Evolutionary conservation across 768 basidiomycete genomes (phyloP).

Genomic region (Rickenella mellea): DNA sequence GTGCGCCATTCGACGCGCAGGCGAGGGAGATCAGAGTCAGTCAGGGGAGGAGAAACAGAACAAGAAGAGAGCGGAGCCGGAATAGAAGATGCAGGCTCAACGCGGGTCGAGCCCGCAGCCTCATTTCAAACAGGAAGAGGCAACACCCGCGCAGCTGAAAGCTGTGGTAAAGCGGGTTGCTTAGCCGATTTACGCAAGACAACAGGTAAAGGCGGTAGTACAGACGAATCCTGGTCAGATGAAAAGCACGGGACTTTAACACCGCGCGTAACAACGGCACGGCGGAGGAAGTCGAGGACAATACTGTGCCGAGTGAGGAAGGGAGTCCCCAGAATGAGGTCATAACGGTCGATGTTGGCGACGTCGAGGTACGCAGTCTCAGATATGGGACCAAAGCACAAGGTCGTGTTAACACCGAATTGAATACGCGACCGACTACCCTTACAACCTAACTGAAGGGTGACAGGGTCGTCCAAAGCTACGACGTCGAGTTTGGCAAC

Average conservation of each 20-base stretch:
- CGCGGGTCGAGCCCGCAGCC: no score
- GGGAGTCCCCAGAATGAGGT: conserved; percentile 25
- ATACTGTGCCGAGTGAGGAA: conserved; percentile 20
- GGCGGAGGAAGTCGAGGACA: conserved; percentile 14
- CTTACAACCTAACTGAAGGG: conserved; percentile 22
- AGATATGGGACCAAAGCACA: conserved; percentile 5
- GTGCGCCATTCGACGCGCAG: conserved; percentile 13
- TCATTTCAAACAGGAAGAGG: no score
- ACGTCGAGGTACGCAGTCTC: conserved; percentile 20
- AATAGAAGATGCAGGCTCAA: no score
- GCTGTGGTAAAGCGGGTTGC: no score
- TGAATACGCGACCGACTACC: conserved; percentile 21
- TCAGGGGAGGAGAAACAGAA: no score
- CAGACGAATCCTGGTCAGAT: background rate
- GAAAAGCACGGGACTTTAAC: background rate
- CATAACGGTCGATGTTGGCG: conserved; percentile 26
- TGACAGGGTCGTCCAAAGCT: conserved; percentile 9
- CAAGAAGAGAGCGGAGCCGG: no score
- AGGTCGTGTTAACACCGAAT: conserved; percentile 12
- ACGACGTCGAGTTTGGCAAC: conserved; percentile 6
- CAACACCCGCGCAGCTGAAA: no score
- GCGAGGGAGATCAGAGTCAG: background rate
- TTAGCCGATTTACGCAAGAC: no score
- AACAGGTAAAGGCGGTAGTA: no score
- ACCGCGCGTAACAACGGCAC: no score